Evolutionary conservation across 345 rosid species (phyloP).

Genomic region (Garcia nutans): DNA sequence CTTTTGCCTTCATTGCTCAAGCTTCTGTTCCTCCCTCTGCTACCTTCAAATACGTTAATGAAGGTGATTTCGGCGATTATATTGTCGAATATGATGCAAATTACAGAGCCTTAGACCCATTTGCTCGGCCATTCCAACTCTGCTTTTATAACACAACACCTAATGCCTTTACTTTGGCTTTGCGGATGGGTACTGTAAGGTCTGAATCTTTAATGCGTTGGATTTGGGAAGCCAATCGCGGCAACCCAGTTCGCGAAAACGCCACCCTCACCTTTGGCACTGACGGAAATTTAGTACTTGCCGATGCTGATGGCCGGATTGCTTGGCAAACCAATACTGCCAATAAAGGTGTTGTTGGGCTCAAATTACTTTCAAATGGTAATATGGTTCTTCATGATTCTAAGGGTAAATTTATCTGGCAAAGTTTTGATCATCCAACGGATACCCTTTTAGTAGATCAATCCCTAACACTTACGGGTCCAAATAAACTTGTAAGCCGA

Average conservation of each 20-base stretch:
- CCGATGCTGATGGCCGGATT: slow-evolving; percentile 26
- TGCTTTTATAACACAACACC: slow-evolving; percentile 64
- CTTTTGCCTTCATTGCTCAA: slow-evolving; percentile 13
- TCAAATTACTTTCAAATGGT: not conserved
- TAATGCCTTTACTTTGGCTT: slow-evolving; percentile 53
- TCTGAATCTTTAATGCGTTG: slow-evolving; percentile 42
- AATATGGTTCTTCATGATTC: slow-evolving; percentile 24
- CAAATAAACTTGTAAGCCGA: slow-evolving; percentile 51
- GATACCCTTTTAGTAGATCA: slow-evolving; percentile 66
- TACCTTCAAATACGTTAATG: slow-evolving; percentile 38
- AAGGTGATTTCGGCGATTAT: slow-evolving; percentile 38
- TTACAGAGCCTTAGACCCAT: slow-evolving; percentile 28
- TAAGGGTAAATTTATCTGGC: slow-evolving; percentile 19
- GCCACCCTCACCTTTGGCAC: slow-evolving; percentile 30
- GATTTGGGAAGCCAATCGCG: slow-evolving; percentile 45
- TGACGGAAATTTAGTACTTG: slow-evolving; percentile 38
- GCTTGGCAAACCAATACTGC: slow-evolving; percentile 40
- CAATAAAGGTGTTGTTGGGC: slow-evolving; percentile 30
- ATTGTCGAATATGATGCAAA: slow-evolving; percentile 37
- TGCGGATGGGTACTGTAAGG: slow-evolving; percentile 42
- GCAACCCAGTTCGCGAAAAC: slow-evolving; percentile 29
- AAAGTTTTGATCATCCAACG: slow-evolving; percentile 47
- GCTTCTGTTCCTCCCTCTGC: slow-evolving; percentile 42
- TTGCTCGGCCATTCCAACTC: slow-evolving; percentile 46
- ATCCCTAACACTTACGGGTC: slow-evolving; percentile 31